Evolutionary conservation across 257 asterid species (phyloP), one percentile per base, ranked within the genome.

Genomic region (Solanum tarapatanum): DNA sequence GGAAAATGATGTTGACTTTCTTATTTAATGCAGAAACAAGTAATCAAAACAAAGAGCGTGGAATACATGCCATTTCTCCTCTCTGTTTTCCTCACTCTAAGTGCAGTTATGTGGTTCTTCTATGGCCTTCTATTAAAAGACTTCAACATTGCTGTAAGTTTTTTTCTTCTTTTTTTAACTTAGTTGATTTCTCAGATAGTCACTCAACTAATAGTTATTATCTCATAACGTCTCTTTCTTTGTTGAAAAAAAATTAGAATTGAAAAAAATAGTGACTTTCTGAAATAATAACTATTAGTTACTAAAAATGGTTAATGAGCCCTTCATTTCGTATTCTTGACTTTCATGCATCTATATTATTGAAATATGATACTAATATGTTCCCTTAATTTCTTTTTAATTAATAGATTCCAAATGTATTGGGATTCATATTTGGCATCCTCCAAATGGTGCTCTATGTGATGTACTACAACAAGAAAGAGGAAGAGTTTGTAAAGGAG

Each of bases 81-180:
- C 16, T 90, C 94, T 23, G 30, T 91, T 35, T 90, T 90, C 32
- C 93, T 93, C 70, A 33, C 93, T 10, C 7, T 92, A 30, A 92
- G 91, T 51, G 93, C 95, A 14, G 89, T 92, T 28, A 87, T 88
- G 82, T 94, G 98, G 96, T 93, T 93, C 89, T 89, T 91, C 83
- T 94, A 93, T 33, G 98, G 98, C 26, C 86, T 93, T 76, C 89
- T 94, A 16, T 89, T 91, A 75, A 93, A 90, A 88, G 96, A 94
- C 88, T 26, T 89, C 17, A 88, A 91, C 33, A 86, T 93, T 68
- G 89, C 92, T 87, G 96, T 93, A 92, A 92, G 86, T 87, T 8
- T 10, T 43, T 51, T 69, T 1, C 5, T 17, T 58, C 66, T 60
- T 66, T 24, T 64, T 66, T 11, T 13, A 30, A 28, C 6, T 69